Conservation (phyloP, 805 yeast species). For the Yarrowia phangngaensis region DNA sequence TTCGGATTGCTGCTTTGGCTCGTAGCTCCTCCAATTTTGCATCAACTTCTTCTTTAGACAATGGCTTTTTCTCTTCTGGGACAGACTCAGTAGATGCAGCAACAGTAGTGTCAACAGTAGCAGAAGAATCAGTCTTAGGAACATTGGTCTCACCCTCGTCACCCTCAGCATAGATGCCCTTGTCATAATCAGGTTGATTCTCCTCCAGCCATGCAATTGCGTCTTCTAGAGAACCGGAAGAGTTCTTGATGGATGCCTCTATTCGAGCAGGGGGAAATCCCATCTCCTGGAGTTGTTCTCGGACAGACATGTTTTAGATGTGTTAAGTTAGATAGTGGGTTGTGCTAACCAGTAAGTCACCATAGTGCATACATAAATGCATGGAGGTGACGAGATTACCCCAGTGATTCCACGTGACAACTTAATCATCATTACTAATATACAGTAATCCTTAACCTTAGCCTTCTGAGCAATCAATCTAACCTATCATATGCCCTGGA, state of each 20-base stretch:
- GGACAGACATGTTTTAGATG: not conserved
- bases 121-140: conserved; percentile 17
- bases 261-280: conserved; percentile 38
- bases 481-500: no score
- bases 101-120: conserved; percentile 15
- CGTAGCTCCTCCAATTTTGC: conserved; percentile 37
- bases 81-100: conserved; percentile 12
- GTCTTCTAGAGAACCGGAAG: conserved; percentile 34
- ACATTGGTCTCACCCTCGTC: conserved; percentile 27
- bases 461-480: no score
- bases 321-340: not conserved
- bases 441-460: no score
- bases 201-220: conserved; percentile 39
- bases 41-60: conserved; percentile 36
- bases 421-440: no score
- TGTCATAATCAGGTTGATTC: conserved; percentile 32
- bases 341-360: not conserved
- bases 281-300: conserved; percentile 34
- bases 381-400: no score
- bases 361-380: no score
- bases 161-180: conserved; percentile 29
- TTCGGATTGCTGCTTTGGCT: conserved; percentile 36
- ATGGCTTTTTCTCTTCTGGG: conserved; percentile 26
- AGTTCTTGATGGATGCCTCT: conserved; percentile 36
- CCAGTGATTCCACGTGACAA: no score